phyloP scores from a whole-genome alignment of 306 rosid genomes.

The Nissolia schottii region DNA sequence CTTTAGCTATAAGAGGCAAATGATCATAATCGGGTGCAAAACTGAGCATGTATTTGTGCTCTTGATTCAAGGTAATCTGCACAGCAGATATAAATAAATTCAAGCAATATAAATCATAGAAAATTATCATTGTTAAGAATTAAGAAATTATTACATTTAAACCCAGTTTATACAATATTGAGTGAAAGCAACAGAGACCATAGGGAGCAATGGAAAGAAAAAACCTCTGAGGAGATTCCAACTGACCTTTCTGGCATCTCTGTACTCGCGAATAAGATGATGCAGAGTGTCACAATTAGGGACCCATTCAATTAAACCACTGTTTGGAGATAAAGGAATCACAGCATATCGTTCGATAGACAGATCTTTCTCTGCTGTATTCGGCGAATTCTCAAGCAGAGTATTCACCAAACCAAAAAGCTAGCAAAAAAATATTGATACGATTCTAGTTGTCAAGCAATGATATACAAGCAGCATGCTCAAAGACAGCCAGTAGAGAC shows the following conservation, averaged over 20 bases:
- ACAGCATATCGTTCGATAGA: slow-evolving; percentile 81
- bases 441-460: neutral
- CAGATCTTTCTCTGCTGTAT: slow-evolving; percentile 83
- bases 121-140: neutral
- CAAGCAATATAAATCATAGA: slow-evolving; percentile 16
- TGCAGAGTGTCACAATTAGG: slow-evolving; percentile 93
- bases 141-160: slow-evolving; percentile 5
- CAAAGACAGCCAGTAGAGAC: neutral
- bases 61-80: slow-evolving; percentile 91
- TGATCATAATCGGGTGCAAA: slow-evolving; percentile 98
- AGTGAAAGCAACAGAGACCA: neutral
- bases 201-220: neutral
- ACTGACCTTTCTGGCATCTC: slow-evolving; percentile 95
- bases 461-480: slow-evolving; percentile 3
- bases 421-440: slow-evolving; percentile 37
- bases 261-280: slow-evolving; percentile 81
- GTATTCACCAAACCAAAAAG: slow-evolving; percentile 99
- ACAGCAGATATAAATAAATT: neutral
- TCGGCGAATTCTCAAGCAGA: slow-evolving; percentile 75
- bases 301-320: slow-evolving; percentile 98
- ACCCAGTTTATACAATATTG: neutral
- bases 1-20: slow-evolving; percentile 93
- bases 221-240: neutral
- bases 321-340: slow-evolving; percentile 94
- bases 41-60: slow-evolving; percentile 89